A percentile compares a stretch with the other conserved stretches of the same genome.
Evolutionary conservation across 2,329 filamentous ascomycete genomes (phyloP).

Genomic region (Aspergillus brunneoviolaceus): DNA sequence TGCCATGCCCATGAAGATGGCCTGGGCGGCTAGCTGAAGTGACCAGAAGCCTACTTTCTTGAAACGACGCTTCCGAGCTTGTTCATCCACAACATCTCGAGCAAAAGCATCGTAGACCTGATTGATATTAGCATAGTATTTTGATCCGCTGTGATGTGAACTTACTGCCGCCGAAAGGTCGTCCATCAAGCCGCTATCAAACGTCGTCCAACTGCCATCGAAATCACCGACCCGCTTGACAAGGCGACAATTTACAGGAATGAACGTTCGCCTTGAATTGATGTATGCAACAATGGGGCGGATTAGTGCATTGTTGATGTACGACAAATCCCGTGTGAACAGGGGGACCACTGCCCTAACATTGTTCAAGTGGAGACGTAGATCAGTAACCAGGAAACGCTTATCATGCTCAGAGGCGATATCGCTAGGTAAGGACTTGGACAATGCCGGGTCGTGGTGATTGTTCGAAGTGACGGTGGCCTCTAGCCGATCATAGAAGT

Average conservation of each 20-base stretch:
- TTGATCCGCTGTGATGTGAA: conserved; percentile 7
- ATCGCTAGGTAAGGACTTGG: conserved; percentile 25
- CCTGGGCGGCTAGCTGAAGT: conserved; percentile 85
- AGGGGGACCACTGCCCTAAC: conserved; percentile 89
- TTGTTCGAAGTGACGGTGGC: conserved; percentile 81
- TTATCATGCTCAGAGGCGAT: conserved; percentile 51
- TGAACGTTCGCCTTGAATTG: conserved; percentile 91
- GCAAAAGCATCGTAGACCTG: conserved; percentile 91
- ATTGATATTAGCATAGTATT: conserved; percentile 12
- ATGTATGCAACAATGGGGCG: conserved; percentile 97
- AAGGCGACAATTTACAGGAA: conserved; percentile 90
- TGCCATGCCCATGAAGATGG: conserved; percentile 90
- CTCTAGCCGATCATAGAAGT: conserved; percentile 95
- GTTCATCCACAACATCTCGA: conserved; percentile 83
- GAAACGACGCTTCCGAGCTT: conserved; percentile 79
- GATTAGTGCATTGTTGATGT: conserved; percentile 93
- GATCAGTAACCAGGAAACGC: conserved; percentile 86
- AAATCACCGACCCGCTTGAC: conserved; percentile 89
- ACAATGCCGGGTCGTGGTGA: conserved; percentile 41
- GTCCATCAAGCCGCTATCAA: conserved; percentile 90
- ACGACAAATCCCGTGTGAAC: conserved; percentile 87
- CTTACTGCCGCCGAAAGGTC: conserved; percentile 79
- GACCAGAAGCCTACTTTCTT: conserved; percentile 98
- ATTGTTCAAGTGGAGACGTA: conserved; percentile 92
- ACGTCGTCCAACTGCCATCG: conserved; percentile 92